Percentiles rank a stretch among this genome's conserved stretches.
phyloP scores from a whole-genome alignment of 2,329 filamentous ascomycete genomes.

The Pezicula neosporulosa region DNA sequence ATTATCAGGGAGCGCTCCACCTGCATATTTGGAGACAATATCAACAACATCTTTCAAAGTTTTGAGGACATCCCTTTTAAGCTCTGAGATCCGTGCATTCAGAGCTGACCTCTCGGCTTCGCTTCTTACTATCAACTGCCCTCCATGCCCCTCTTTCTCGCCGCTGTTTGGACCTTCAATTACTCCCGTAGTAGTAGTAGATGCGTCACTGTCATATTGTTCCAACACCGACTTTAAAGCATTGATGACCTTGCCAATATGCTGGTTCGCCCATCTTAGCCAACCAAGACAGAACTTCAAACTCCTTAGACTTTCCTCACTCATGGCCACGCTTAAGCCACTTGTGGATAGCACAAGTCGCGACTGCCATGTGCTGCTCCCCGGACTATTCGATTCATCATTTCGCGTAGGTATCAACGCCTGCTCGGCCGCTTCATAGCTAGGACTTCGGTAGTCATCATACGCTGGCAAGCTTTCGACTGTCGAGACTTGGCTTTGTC shows the following conservation, averaged over 20 bases:
- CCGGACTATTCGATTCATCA: constrained; percentile 20
- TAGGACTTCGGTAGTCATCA: constrained; percentile 72
- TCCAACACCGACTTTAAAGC: constrained; percentile 73
- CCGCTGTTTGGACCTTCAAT: constrained; percentile 16
- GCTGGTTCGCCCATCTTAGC: constrained; percentile 77
- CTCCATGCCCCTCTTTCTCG: constrained; percentile 10
- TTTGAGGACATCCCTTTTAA: constrained; percentile 71
- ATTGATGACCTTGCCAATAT: constrained; percentile 71
- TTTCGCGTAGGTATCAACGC: constrained; percentile 29
- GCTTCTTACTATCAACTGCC: constrained; percentile 18
- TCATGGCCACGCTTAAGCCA: constrained; percentile 87
- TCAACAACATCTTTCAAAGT: constrained; percentile 79
- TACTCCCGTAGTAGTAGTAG: constrained; percentile 27
- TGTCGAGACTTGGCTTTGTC: constrained; percentile 35
- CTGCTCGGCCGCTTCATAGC: constrained; percentile 60
- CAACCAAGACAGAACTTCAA: constrained; percentile 81
- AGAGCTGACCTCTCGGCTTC: constrained; percentile 24
- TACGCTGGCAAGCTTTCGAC: constrained; percentile 80
- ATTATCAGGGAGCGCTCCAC: constrained; percentile 88
- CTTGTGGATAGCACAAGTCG: constrained; percentile 87
- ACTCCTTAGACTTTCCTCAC: constrained; percentile 78
- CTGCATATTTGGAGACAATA: constrained; percentile 84
- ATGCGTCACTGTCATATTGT: constrained; percentile 65
- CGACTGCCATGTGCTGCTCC: constrained; percentile 63
- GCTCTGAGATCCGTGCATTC: constrained; percentile 51